Conservation (phyloP, 106 monocot genomes). For the Narthecium ossifragum region DNA sequence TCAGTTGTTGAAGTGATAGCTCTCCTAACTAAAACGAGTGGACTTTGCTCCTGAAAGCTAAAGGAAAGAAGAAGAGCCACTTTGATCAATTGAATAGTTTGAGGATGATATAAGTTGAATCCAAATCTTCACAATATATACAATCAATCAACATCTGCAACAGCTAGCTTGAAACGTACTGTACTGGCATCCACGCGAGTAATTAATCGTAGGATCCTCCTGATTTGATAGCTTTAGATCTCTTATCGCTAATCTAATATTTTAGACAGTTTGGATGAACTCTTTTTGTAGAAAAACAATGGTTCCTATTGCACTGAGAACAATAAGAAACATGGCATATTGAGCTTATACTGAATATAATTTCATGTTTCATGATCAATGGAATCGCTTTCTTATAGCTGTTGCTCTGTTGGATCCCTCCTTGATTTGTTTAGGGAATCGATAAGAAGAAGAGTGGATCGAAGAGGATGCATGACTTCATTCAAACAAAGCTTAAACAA, state of each 20-base stretch:
- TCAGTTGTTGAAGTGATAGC: neutral
- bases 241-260: neutral
- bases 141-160: neutral
- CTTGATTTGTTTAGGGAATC: neutral
- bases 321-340: neutral
- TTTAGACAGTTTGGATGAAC: neutral
- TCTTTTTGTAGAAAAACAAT: neutral
- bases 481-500: too few species aligned
- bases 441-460: neutral
- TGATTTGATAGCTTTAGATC: neutral
- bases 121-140: too few species aligned
- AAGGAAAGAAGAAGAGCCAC: neutral
- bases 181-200: neutral
- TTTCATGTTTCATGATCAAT: neutral
- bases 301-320: neutral
- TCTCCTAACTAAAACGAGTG: conserved; percentile 1
- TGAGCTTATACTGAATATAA: neutral
- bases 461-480: too few species aligned
- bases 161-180: neutral
- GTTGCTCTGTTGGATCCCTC: neutral
- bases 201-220: neutral
- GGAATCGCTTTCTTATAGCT: neutral
- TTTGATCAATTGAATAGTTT: neutral
- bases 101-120: neutral
- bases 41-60: neutral